phyloP scores from a whole-genome alignment of 345 rosid genomes.

The Hypericum perforatum region DNA sequence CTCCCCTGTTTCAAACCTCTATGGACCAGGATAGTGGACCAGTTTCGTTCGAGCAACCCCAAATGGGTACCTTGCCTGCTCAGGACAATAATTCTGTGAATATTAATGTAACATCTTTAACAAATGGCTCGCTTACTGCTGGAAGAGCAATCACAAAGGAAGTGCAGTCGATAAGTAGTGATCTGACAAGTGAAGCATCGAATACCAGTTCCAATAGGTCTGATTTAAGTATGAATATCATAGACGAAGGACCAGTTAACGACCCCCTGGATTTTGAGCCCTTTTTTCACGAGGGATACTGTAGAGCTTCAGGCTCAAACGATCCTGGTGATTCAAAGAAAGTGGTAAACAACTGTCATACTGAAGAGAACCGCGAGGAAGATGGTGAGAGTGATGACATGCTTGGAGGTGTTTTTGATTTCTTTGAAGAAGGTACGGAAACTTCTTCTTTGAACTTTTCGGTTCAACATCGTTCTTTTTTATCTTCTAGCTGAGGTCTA shows the following conservation, averaged over 20 bases:
- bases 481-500: slow-evolving; percentile 68
- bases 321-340: no score
- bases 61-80: slow-evolving; percentile 23
- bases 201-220: slow-evolving; percentile 55
- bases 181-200: slow-evolving; percentile 46
- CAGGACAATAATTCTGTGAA: slow-evolving; percentile 35
- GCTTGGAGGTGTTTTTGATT: slow-evolving; percentile 88
- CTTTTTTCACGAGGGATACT: no score
- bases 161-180: slow-evolving; percentile 31
- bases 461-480: slow-evolving; percentile 51
- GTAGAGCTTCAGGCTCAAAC: no score
- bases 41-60: slow-evolving; percentile 37
- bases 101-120: slow-evolving; percentile 23
- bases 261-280: no score
- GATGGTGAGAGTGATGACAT: slow-evolving; percentile 67
- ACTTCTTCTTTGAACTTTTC: slow-evolving; percentile 25
- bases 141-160: slow-evolving; percentile 39
- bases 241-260: neutral
- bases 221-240: slow-evolving; percentile 47
- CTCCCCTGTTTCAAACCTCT: slow-evolving; percentile 25
- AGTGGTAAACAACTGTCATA: no score
- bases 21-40: slow-evolving; percentile 23
- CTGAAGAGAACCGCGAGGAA: slow-evolving; percentile 47
- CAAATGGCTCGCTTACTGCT: slow-evolving; percentile 41
- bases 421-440: slow-evolving; percentile 79